Conservation (phyloP, 1,284 basidiomycete species). For the Puccinia hordei region DNA sequence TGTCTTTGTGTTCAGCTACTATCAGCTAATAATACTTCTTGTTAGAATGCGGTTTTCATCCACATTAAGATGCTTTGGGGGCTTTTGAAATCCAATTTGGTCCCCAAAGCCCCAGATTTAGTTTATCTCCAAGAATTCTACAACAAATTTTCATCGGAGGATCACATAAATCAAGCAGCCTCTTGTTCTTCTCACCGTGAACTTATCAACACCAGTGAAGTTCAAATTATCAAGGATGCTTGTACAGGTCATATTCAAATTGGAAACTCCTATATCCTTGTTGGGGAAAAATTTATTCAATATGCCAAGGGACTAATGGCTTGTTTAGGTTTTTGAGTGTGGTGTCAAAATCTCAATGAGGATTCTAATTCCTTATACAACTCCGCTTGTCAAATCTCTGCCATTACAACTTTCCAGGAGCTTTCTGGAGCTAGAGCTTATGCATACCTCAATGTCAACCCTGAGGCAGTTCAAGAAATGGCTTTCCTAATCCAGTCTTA, state of each 20-base stretch:
- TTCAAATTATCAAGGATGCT: constrained; percentile 9
- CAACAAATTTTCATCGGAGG: neutral
- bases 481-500: too few species aligned
- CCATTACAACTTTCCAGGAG: too few species aligned
- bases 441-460: too few species aligned
- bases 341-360: constrained; percentile 21
- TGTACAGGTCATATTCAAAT: constrained; percentile 3
- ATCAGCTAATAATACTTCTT: neutral
- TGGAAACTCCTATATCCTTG: neutral
- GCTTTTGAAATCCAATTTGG: constrained; percentile 7
- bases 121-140: neutral
- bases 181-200: too few species aligned
- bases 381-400: too few species aligned
- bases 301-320: constrained; percentile 27
- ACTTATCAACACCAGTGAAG: too few species aligned
- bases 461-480: too few species aligned
- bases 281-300: constrained; percentile 5
- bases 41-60: constrained; percentile 18
- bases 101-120: constrained; percentile 7
- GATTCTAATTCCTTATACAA: too few species aligned
- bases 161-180: constrained; percentile 1
- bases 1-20: neutral
- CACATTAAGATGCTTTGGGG: too few species aligned
- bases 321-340: neutral
- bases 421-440: too few species aligned